Percentiles rank a stretch among this genome's conserved stretches.
Conservation (phyloP, 768 basidiomycete species). For the Peribolospora baueri region DNA sequence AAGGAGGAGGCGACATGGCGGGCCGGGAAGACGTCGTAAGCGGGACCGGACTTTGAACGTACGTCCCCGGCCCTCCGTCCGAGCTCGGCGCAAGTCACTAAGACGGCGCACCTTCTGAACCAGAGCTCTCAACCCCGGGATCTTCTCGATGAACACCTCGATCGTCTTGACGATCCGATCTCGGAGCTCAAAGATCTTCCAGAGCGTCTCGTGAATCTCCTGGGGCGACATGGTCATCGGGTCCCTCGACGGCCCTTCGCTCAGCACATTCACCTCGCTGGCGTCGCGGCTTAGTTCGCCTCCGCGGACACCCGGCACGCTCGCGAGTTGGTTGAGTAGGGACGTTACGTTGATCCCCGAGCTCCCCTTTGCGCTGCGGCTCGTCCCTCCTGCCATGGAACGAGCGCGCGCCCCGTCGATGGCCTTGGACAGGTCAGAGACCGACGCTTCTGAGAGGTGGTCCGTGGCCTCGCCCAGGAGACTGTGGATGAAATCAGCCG, state of each 20-base stretch:
- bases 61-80: background rate
- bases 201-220: conserved; percentile 56
- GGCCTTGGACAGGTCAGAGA: conserved; percentile 60
- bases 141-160: conserved; percentile 50
- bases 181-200: conserved; percentile 65
- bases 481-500: background rate
- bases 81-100: background rate
- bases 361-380: background rate
- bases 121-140: conserved; percentile 48
- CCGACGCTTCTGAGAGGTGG: conserved; percentile 41
- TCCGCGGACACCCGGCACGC: conserved; percentile 17
- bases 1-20: background rate
- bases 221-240: conserved; percentile 71
- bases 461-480: conserved; percentile 28
- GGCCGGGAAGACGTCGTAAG: background rate
- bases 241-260: conserved; percentile 30
- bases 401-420: conserved; percentile 36
- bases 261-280: conserved; percentile 44
- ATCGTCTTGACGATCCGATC: conserved; percentile 58
- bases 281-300: conserved; percentile 33
- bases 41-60: background rate
- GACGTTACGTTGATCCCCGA: conserved; percentile 17
- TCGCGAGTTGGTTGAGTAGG: conserved; percentile 39
- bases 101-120: conserved; percentile 42
- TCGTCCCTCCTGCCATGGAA: background rate